A percentile compares a stretch with the other conserved stretches of the same genome.
Evolutionary conservation across 2,329 filamentous ascomycete species (phyloP).

Genomic region (Lasiodiplodia sp.): DNA sequence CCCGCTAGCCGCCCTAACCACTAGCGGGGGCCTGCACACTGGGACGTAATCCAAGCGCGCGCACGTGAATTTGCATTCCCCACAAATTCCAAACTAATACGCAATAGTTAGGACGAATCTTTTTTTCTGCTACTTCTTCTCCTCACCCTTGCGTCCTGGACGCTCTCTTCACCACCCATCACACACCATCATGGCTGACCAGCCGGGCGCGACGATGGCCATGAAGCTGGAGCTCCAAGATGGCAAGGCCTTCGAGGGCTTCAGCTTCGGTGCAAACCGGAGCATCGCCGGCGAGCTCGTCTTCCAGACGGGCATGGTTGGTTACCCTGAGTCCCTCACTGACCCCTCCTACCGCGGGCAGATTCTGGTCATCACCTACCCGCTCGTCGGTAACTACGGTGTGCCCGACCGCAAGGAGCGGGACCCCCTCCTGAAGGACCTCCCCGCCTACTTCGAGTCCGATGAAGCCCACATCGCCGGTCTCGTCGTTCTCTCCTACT

Average conservation of each 20-base stretch:
- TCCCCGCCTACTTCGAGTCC: constrained; percentile 93
- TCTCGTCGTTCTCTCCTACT: constrained; percentile 88
- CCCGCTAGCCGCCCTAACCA: no score
- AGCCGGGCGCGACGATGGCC: constrained; percentile 25
- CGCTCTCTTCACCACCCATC: constrained; percentile 6
- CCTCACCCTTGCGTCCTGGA: background rate
- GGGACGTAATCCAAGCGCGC: no score
- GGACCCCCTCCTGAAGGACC: constrained; percentile 83
- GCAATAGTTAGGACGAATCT: no score
- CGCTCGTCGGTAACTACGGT: constrained; percentile 95
- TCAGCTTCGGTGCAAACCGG: constrained; percentile 95
- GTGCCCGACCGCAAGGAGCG: constrained; percentile 86
- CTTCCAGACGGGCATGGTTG: constrained; percentile 99
- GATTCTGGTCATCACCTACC: constrained; percentile 96
- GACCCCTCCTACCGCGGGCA: constrained; percentile 90
- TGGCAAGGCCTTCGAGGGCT: constrained; percentile 88
- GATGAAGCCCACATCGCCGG: constrained; percentile 92
- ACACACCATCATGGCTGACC: constrained; percentile 25
- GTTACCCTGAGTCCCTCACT: constrained; percentile 92
- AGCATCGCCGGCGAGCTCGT: constrained; percentile 96
- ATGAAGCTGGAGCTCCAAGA: constrained; percentile 93
- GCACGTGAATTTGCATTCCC: no score
- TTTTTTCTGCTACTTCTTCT: constrained; percentile 8
- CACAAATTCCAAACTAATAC: no score
- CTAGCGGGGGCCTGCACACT: background rate